Percentiles rank a stretch among this genome's conserved stretches.
Conservation (phyloP, 2,329 filamentous ascomycete genomes). For the Rhinocladiella similis region DNA sequence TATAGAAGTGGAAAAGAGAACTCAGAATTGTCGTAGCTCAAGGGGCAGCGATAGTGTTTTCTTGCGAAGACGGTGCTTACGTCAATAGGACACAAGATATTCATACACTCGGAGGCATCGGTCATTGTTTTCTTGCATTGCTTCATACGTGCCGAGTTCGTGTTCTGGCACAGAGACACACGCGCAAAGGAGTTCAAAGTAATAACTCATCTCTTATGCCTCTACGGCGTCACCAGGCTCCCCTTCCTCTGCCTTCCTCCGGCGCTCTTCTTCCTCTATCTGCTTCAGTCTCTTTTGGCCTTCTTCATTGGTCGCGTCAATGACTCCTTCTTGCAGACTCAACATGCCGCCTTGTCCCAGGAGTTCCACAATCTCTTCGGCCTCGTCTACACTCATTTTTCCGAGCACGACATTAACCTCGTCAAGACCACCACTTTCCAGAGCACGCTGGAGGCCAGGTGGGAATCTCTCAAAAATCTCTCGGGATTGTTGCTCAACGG, state of each 20-base stretch:
- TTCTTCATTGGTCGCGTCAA: constrained; percentile 90
- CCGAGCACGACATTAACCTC: constrained; percentile 84
- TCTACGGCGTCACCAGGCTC: constrained; percentile 27
- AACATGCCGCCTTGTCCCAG: constrained; percentile 83
- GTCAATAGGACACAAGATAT: no score
- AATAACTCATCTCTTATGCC: constrained; percentile 1
- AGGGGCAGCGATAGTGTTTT: no score
- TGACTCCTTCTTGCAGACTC: constrained; percentile 87
- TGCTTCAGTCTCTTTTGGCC: constrained; percentile 76
- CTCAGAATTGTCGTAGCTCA: no score
- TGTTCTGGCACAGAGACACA: no score
- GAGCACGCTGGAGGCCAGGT: constrained; percentile 74
- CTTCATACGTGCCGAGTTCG: no score
- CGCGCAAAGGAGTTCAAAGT: no score
- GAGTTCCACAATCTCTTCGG: constrained; percentile 79
- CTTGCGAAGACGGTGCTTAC: no score
- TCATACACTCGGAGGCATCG: no score
- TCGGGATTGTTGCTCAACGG: constrained; percentile 61
- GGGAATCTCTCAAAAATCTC: constrained; percentile 82
- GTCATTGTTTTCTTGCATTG: no score
- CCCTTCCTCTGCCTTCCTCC: constrained; percentile 28
- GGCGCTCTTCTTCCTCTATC: constrained; percentile 61
- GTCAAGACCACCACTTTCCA: constrained; percentile 87
- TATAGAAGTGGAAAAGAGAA: no score
- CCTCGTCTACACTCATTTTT: constrained; percentile 84